Evolutionary conservation across 73 alveolate genomes (phyloP).

Genomic region (Paramecium caudatum): DNA sequence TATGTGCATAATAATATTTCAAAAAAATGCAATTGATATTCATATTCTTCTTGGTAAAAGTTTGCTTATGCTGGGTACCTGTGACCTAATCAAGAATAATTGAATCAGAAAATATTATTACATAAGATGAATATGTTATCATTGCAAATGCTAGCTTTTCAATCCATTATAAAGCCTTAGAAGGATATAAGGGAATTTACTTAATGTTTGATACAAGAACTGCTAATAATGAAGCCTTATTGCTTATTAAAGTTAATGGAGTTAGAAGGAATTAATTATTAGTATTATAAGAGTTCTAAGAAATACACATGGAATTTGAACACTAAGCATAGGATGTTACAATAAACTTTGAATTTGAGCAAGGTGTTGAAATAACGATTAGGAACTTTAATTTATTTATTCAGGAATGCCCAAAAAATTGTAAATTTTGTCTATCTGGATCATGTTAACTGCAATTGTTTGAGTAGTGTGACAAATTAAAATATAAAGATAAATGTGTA

Average conservation of each 20-base stretch:
- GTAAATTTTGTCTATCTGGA: slow-evolving; percentile 29
- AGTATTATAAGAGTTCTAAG: background rate
- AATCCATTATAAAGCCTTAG: background rate
- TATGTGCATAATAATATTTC: slow-evolving; percentile 11
- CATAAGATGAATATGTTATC: background rate
- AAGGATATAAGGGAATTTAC: background rate
- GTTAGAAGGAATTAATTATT: background rate
- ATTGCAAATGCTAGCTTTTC: slow-evolving; percentile 22
- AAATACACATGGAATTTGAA: slow-evolving; percentile 20
- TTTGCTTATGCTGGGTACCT: background rate
- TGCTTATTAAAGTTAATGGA: background rate
- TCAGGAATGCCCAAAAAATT: slow-evolving; percentile 24
- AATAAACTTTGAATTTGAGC: background rate
- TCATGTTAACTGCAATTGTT: background rate
- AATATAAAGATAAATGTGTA: background rate
- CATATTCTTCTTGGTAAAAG: slow-evolving; percentile 12
- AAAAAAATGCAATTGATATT: slow-evolving; percentile 24
- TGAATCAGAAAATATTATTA: slow-evolving; percentile 26
- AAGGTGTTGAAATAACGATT: background rate
- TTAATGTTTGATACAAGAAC: slow-evolving; percentile 14
- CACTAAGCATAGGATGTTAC: background rate
- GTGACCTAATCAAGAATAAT: background rate
- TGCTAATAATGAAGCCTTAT: background rate
- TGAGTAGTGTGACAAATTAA: slow-evolving; percentile 16
- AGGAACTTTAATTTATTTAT: slow-evolving; percentile 26